phyloP scores from a whole-genome alignment of 176 grass and related monocot species.

The bread wheat (Triticum aestivum) region IWGSC_CS_RefSeq_v2.1 NC_057804.1:660606119-660606618 shows the following conservation, averaged over 20 bases:
- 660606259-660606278: slow-evolving; percentile 78
- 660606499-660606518: background rate
- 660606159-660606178: background rate
- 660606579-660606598: too few relatives aligned
- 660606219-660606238: slow-evolving; percentile 19
- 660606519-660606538: background rate
- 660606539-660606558: too few relatives aligned
- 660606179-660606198: background rate
- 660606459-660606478: background rate
- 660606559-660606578: too few relatives aligned
- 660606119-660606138: slow-evolving; percentile 57
- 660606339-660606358: background rate
- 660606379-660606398: background rate
- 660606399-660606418: too few relatives aligned
- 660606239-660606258: slow-evolving; percentile 9
- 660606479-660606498: background rate
- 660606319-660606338: background rate
- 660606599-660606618: background rate
- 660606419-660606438: background rate
- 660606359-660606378: background rate
- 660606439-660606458: background rate
- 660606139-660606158: background rate
- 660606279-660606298: slow-evolving; percentile 52
- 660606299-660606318: slow-evolving; percentile 51
- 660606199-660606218: background rate